Percentiles rank a stretch among this genome's conserved stretches.
phyloP scores from a whole-genome alignment of 2,329 filamentous ascomycete species.

The Verticillium tricorpus region DNA sequence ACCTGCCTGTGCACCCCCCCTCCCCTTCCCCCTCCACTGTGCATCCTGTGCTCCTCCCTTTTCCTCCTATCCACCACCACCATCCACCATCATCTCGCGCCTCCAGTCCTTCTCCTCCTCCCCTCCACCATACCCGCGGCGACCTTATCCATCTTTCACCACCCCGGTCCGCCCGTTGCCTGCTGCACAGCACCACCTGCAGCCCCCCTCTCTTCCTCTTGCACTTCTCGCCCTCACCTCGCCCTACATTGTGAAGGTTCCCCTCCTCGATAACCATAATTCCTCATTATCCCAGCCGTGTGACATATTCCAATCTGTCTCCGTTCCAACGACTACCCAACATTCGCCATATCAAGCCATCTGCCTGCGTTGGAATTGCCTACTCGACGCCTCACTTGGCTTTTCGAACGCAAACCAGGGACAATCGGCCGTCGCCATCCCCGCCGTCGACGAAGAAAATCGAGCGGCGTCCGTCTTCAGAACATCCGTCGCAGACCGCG shows the following conservation, averaged over 20 bases:
- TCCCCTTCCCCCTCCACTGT: neutral
- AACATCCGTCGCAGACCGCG: neutral
- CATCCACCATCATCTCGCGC: conserved; percentile 3
- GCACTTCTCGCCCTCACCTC: neutral
- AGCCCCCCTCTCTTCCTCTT: neutral
- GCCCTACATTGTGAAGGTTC: neutral
- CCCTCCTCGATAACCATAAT: neutral
- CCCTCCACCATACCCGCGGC: neutral
- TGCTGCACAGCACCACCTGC: neutral
- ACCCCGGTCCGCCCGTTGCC: neutral
- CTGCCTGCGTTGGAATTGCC: neutral
- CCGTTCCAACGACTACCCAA: neutral
- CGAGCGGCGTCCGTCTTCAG: neutral
- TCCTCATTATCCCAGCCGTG: neutral
- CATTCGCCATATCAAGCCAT: neutral
- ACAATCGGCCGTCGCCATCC: neutral
- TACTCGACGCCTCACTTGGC: neutral
- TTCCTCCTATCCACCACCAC: conserved; percentile 6
- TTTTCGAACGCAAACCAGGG: neutral
- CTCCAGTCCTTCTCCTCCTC: neutral
- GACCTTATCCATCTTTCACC: neutral
- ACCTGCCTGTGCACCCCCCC: neutral
- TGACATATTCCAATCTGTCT: neutral
- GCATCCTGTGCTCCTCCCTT: conserved; percentile 4
- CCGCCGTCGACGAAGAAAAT: neutral